phyloP scores from a whole-genome alignment of 176 grass and related monocot species.

The Aegilops bicornis region DNA sequence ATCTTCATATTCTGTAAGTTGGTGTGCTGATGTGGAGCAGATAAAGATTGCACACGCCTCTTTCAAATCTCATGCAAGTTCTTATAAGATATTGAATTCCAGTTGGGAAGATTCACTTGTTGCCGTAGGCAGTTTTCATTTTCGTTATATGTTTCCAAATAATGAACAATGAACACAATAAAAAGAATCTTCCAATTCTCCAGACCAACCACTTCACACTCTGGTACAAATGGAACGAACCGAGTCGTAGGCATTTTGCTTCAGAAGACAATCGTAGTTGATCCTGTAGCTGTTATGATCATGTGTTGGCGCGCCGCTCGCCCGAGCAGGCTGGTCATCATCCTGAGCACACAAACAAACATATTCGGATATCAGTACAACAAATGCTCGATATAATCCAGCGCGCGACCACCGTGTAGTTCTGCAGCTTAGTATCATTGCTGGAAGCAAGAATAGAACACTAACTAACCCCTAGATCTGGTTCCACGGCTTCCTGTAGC shows the following conservation, averaged over 20 bases:
- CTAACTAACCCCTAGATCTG: too few relatives aligned
- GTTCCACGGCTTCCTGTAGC: too few relatives aligned
- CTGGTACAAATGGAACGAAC: background rate
- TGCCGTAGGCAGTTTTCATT: background rate
- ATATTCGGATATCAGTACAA: too few relatives aligned
- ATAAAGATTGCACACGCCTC: background rate
- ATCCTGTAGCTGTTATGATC: constrained; percentile 21
- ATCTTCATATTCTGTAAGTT: background rate
- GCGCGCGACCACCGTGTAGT: too few relatives aligned
- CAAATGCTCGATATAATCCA: too few relatives aligned
- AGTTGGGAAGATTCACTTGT: too few relatives aligned
- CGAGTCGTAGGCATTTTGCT: constrained; percentile 2
- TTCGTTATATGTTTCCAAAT: background rate
- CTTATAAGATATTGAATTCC: background rate
- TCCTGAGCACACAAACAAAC: constrained; percentile 24
- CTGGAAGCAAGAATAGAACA: too few relatives aligned
- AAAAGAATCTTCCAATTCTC: background rate
- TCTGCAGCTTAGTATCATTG: too few relatives aligned
- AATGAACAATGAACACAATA: constrained; percentile 14
- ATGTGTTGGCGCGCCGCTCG: background rate
- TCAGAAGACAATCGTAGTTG: background rate
- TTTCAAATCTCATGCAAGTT: background rate
- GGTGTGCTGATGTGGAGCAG: background rate
- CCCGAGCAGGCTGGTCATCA: constrained; percentile 34
- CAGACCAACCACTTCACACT: constrained; percentile 12